These are phyloP conservation scores for Rubus idaeus DNA, from an alignment of 306 rosid species.

Conservation along the genomic window DNA sequence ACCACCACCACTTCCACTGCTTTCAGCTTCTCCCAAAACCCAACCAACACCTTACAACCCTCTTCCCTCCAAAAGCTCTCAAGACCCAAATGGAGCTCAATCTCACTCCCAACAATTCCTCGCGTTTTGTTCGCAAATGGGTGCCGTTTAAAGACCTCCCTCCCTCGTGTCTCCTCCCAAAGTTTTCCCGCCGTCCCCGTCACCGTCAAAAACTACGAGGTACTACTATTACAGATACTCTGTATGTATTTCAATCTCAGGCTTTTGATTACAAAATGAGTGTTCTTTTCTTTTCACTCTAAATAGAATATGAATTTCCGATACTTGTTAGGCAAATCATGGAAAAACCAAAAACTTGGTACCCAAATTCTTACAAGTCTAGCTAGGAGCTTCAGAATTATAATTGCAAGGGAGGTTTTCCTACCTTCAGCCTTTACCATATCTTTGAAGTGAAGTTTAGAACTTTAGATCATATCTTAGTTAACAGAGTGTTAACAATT, in stretches of 20 bases:
- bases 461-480: neutral
- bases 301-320: neutral
- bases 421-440: too few species aligned
- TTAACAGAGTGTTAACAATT: neutral
- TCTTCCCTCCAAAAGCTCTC: slow-evolving; percentile 30
- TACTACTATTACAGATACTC: too few species aligned
- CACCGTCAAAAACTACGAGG: slow-evolving; percentile 65
- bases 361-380: too few species aligned
- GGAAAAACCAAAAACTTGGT: neutral
- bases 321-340: neutral
- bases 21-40: slow-evolving; percentile 33
- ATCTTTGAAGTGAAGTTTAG: too few species aligned
- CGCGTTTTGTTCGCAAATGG: slow-evolving; percentile 15
- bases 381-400: too few species aligned
- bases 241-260: too few species aligned
- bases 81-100: slow-evolving; percentile 28
- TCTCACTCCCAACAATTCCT: slow-evolving; percentile 21
- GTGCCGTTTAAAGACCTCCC: slow-evolving; percentile 7
- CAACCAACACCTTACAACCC: slow-evolving; percentile 5
- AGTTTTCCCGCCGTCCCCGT: slow-evolving; percentile 55
- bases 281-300: too few species aligned
- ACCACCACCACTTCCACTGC: neutral
- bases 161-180: slow-evolving; percentile 37
- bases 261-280: too few species aligned
- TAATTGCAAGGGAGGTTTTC: too few species aligned